Base-by-base conservation (phyloP, 2,329 filamentous ascomycete genomes). In the Cytospora chrysosperma region DNA sequence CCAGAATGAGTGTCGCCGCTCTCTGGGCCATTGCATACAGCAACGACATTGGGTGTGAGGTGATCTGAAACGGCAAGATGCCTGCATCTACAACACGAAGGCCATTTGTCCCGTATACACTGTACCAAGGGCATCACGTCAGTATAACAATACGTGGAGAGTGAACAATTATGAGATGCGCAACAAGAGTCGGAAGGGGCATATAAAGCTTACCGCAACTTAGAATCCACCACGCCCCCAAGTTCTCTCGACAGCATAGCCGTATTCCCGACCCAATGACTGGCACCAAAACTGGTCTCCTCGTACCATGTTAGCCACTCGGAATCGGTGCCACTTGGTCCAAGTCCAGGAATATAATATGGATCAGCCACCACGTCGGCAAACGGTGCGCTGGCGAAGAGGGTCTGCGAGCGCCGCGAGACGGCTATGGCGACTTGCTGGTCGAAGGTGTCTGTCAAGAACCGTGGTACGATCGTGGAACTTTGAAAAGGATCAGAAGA, bases 241-340 rank as follows among this genome's bases (percentile, higher is more conserved):
- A 70, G 47, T 1, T 68, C 51, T 30, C 65, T 64, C 9, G 69
- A 69, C 51, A 71, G 60, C 69, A 70, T 70, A 12, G 69, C 67
- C 4, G 69, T 71, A 19, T 67, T 52, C n/a, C 69, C 69, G 12
- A 70, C 53, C 70, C 70, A 71, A 56, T 71, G 70, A 21, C 66
- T 68, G 7, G 70, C 68, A 4, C 66, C 67, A n/a, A 19, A 19
- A 12, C 28, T 61, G 0, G 58, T 61, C 0, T 59, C 47, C 2
- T 54, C 52, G 4, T 66, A 64, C 69, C 69, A 70, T 0, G 27
- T 59, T 13, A 70, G 56, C 55, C 68, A 70, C 43, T 70, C 67
- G 1, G 62, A 53, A 53, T 70, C 67, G 1, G 64, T 70, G 4
- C 65, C 66, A 12, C 68, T 68, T 2, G 57, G 66, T 2, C 67